Evolutionary conservation across 1,284 basidiomycete genomes (phyloP).

Genomic region (Ustilago shanxiensis): DNA sequence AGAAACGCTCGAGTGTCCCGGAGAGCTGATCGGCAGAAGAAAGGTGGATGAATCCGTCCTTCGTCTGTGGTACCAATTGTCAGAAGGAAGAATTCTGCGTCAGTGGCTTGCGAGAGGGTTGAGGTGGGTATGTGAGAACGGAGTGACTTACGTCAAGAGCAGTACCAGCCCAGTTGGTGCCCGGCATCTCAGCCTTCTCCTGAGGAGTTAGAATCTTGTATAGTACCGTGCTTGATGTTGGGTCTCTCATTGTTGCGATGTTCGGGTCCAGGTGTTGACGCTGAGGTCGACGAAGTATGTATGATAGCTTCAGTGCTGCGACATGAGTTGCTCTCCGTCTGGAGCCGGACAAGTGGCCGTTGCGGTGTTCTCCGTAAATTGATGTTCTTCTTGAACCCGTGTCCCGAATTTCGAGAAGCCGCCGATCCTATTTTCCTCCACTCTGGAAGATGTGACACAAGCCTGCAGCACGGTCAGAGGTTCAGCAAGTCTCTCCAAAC

Average conservation of each 20-base stretch:
- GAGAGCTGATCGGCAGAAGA: constrained; percentile 57
- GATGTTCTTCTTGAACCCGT: constrained; percentile 15
- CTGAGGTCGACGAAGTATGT: not conserved
- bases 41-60: constrained; percentile 65
- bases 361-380: constrained; percentile 11
- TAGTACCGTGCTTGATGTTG: constrained; percentile 51
- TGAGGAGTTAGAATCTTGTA: constrained; percentile 65
- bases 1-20: constrained; percentile 58
- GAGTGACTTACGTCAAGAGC: constrained; percentile 57
- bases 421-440: constrained; percentile 16
- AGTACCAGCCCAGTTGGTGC: constrained; percentile 54
- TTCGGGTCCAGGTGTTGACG: too few species aligned
- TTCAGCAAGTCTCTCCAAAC: too few species aligned
- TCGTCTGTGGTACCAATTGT: constrained; percentile 24
- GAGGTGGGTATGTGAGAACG: not conserved
- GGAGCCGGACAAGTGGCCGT: constrained; percentile 2
- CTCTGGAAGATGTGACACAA: constrained; percentile 24
- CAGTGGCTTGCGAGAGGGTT: not conserved
- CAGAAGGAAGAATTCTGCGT: not conserved
- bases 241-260: constrained; percentile 39
- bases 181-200: constrained; percentile 47
- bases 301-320: not conserved
- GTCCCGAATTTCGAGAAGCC: constrained; percentile 11
- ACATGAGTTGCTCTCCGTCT: not conserved
- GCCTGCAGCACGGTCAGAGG: constrained; percentile 6